These are phyloP conservation scores for Tilletia caries DNA, from an alignment of 1,284 basidiomycete species.

Conservation along the genomic window DNA sequence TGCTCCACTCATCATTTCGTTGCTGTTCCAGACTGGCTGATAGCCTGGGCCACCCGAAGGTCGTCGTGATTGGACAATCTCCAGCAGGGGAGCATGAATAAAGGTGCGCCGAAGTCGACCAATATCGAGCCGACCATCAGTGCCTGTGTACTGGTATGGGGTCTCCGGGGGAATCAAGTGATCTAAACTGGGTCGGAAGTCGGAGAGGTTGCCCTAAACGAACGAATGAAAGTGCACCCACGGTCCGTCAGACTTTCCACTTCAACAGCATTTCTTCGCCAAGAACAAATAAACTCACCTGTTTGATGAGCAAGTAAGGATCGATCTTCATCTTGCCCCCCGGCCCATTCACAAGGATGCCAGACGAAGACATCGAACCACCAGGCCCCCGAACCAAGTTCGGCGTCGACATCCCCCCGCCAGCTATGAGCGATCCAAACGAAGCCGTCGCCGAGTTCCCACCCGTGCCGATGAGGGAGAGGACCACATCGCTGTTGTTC, in stretches of 20 bases:
- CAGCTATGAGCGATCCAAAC: not conserved
- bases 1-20: not conserved
- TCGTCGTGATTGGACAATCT: conserved; percentile 33
- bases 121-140: conserved; percentile 26
- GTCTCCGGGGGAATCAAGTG: conserved; percentile 36
- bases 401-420: not conserved
- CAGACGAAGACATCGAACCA: not conserved
- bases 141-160: conserved; percentile 37
- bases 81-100: conserved; percentile 41
- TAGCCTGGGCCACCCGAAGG: not conserved
- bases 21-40: not conserved
- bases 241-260: too few species aligned
- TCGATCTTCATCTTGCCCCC: conserved; percentile 67
- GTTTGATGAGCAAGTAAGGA: conserved; percentile 81
- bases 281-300: conserved; percentile 57
- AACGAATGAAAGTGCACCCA: too few species aligned
- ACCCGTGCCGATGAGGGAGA: not conserved
- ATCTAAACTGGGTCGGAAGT: conserved; percentile 59
- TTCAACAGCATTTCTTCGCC: conserved; percentile 17
- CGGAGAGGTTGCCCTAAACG: conserved; percentile 69
- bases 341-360: not conserved
- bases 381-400: not conserved
- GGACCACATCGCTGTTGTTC: not conserved
- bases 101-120: conserved; percentile 34
- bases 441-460: not conserved